Base-by-base conservation (phyloP, 257 asterid genomes). In the Ilex asprella region DNA sequence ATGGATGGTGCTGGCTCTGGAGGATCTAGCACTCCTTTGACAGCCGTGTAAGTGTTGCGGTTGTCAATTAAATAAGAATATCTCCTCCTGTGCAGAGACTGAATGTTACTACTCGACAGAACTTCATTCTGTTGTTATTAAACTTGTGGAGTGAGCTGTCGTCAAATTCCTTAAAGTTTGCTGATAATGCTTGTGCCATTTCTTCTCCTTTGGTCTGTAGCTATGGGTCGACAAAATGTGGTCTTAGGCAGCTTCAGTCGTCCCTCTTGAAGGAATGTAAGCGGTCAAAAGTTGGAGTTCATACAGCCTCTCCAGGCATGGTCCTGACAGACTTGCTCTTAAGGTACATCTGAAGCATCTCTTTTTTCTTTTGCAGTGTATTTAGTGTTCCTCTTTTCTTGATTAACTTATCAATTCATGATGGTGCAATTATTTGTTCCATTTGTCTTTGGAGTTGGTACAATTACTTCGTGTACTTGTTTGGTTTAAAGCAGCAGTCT, bases 1-100 rank as follows among this genome's bases (percentile, higher is more conserved):
- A 92, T 92, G 97, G 99, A 92, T 71, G 99, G 99, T 70, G 96
- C 95, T 3, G 97, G 99, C 55, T 92, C 97, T 32, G 99, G 99
- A 47, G 99, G 99, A 53, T 92, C 97, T 39, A 92, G 99, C 81
- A 92, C 99, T 59, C 99, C 99, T 13, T 81, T 92, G 57, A 92
- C 97, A 16, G 97, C 99, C 44, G 97, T 89, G 99, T 92, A 85
- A 82, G 95, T 70, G 68, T 58, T 63, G 47, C 65, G 30, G 31
- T 49, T 21, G 15, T 14, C 30, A 49, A 11, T 49, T 49, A 49
- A 49, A n/a, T 49, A 49, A n/a, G n/a, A 3, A 49, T 49, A 49
- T 12, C 54, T 12, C 54, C 54, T 49, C 10, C 10, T 49, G 4
- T 46, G 13, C 52, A 46, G 52, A 46, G 52, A 7, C n/a, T 7